Evolutionary conservation across 208 protist genomes (phyloP), one percentile per base, ranked within the genome.

Genomic region (Wallacemonas collosoma): DNA sequence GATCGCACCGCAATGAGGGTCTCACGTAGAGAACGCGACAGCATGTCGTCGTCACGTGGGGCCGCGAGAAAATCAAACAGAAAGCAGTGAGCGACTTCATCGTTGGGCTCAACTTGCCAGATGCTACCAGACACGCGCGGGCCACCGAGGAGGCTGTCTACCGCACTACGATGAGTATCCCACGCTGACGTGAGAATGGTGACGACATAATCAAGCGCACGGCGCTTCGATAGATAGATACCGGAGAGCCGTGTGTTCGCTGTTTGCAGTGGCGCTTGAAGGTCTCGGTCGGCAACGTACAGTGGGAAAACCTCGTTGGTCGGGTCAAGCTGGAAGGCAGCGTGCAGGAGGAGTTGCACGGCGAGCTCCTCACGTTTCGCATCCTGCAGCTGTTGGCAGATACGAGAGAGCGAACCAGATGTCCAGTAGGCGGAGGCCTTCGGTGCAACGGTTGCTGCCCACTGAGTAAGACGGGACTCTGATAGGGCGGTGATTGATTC

Each of bases 1-100:
- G 93, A 97, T 35, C 75, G 82, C 44, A 80, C 72, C 9, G 77
- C 71, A 5, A 90, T 74, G 26, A 97, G 79, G 2, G 90, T 93
- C 14, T 90, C 85, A 5, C 81, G 85, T n/a, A 97, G 77, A 69
- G 77, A 76, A 55, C 77, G 72, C 39, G 75, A 69, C 11, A 91
- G 84, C 12, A 65, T 73, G 4, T 58, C 40, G 72, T 95, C 89
- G 3, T 91, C 80, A 17, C 93, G 88, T 1, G 87, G 89, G 9
- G 82, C 76, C 48, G 76, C 82, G 55, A 97, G 76, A 87, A 90
- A 97, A 70, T 93, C 90, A 68, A 97, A 93, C 44, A 97, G 77
- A 58, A 88, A 90, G 71, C 82, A 92, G 74, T 97, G 93, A 12
- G 90, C 81, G 62, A 93, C 80, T 78, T 94, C 87, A 57, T 97